Base-by-base conservation (phyloP, 1,284 basidiomycete genomes). In the Cerrena zonata region DNA sequence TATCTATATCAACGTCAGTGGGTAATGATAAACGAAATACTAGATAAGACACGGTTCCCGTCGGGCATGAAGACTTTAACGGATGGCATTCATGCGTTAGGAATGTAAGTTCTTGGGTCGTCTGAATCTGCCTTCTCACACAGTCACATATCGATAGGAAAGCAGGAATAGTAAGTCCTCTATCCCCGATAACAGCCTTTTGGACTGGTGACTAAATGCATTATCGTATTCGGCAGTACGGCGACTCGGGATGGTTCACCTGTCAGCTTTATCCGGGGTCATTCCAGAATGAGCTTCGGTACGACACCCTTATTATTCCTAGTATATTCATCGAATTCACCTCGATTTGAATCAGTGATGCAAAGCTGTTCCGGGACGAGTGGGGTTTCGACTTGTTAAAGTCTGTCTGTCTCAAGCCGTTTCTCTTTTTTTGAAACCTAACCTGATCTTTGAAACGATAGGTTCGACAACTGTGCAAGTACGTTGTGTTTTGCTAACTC, bases 341-440 rank as follows among this genome's bases (percentile, higher is more conserved):
- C 7, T 7, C 30, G 30, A 7, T 34, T 7, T 7, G 7, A 15
- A 34, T 34, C 30, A 68, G 69, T 46, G 75, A 77, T 57, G 69
- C 63, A 3, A 66, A 68, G 54, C 66, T 68, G n/a, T 76, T 73
- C 61, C 67, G 69, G 30, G 7, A 7, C 30, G 68, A 75, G 36
- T 79, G 77, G 77, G 76, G 75, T 1, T 78, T 79, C 51, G 75
- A 79, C 56, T 72, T 74, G 48, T 61, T 79, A 5, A 79, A 79
- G 75, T 77, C 39, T 42, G 58, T n/a, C n/a, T n/a, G n/a, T n/a
- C n/a, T n/a, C n/a, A n/a, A n/a, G n/a, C n/a, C n/a, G n/a, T n/a
- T n/a, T n/a, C n/a, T n/a, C n/a, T n/a, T n/a, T n/a, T n/a, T n/a
- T n/a, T n/a, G n/a, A n/a, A n/a, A n/a, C n/a, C n/a, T n/a, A n/a